Base-by-base conservation (phyloP, 768 basidiomycete genomes). In the Hortiboletus campestris region DNA sequence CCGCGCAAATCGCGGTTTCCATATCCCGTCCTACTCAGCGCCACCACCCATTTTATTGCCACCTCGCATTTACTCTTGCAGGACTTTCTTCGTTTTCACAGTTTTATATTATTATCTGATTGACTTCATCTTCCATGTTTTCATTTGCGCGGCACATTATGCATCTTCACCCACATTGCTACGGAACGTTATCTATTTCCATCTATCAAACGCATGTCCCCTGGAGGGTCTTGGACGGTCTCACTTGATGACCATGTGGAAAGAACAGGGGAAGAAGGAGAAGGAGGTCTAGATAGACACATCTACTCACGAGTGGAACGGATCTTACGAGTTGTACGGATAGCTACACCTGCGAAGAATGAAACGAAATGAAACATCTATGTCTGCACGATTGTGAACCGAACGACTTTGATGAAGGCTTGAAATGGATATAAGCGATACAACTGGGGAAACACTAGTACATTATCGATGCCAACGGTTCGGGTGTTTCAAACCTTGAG, bases 331-430 rank as follows among this genome's bases (percentile, higher is more conserved):
- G 44, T 51, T 51, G 58, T 71, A 71, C 62, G 48, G 54, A 57
- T 64, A 64, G 46, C 35, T 59, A 57, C 57, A 43, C 35, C 56
- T 64, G 51, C 55, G 54, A 75, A 45, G 81, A 66, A 53, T 79
- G 81, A 63, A 80, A 69, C 39, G 78, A 78, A 63, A 83, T 72
- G 76, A 78, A 82, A 55, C 46, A 62, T 39, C 57, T 68, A 49
- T 40, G 35, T 35, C 6, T 46, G 44, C 11, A 35, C 35, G 61
- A 44, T 52, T 40, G 49, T 13, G 48, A 59, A 49, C n/a, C 52
- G 46, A 55, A 45, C 20, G 12, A 39, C 1, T 14, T 49, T 14
- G 31, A 32, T 20, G 1, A 45, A 36, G 16, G 20, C 28, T 49
- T 0, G 20, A 31, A 35, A 40, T 35, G 25, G 50, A 39, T 8